Conservation (phyloP, 495 filamentous ascomycete species). For the Parathielavia hyrcaniae region DNA sequence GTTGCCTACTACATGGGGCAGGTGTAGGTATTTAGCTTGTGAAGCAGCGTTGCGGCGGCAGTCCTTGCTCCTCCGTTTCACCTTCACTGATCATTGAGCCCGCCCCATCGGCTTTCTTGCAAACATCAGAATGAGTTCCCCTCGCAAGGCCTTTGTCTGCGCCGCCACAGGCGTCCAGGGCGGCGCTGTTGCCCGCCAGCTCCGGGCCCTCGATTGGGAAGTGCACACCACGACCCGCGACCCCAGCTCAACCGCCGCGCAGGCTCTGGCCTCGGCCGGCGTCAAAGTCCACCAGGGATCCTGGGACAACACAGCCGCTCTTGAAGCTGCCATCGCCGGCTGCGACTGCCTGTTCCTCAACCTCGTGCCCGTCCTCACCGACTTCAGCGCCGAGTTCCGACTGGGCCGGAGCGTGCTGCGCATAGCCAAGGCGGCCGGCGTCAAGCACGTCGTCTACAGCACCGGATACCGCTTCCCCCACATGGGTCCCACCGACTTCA, state of each 20-base stretch:
- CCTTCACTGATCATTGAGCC: too few relatives aligned
- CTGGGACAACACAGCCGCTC: conserved; percentile 37
- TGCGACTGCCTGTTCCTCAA: conserved; percentile 47
- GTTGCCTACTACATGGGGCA: too few relatives aligned
- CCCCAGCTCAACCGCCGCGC: conserved; percentile 30
- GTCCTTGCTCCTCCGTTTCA: too few relatives aligned
- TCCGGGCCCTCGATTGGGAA: conserved; percentile 33
- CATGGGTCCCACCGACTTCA: conserved; percentile 28
- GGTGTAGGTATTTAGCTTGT: too few relatives aligned
- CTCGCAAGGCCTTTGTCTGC: conserved; percentile 37
- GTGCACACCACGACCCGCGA: conserved; percentile 43
- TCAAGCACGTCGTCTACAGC: conserved; percentile 39
- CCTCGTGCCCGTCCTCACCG: conserved; percentile 32
- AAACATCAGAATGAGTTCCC: conserved; percentile 1
- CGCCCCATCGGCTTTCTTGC: too few relatives aligned
- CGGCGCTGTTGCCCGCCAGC: conserved; percentile 36
- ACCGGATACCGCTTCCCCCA: conserved; percentile 25
- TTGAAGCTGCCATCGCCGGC: conserved; percentile 34
- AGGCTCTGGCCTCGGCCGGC: conserved; percentile 34
- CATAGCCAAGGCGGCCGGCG: conserved; percentile 37
- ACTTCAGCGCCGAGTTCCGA: conserved; percentile 28
- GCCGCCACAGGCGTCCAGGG: conserved; percentile 50
- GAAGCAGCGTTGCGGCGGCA: too few relatives aligned
- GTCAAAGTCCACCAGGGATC: conserved; percentile 38
- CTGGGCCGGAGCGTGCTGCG: conserved; percentile 39